Evolutionary conservation across 306 rosid genomes (phyloP).

Genomic region (Macrotyloma uniflorum): DNA sequence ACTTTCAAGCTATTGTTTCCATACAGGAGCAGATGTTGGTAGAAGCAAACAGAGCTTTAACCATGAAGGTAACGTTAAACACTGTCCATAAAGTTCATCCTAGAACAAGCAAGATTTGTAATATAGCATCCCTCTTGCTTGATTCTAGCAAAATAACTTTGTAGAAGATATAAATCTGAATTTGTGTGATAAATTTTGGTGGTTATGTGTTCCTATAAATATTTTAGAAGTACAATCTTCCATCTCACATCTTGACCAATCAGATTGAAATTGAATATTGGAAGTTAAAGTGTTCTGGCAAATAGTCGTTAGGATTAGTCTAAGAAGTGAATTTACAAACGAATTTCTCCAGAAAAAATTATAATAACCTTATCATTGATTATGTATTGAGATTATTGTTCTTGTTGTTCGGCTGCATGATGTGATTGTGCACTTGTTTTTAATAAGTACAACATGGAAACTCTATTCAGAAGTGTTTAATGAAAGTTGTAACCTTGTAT

Average conservation of each 20-base stretch:
- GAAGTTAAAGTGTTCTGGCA: not conserved
- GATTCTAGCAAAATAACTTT: conserved; percentile 3
- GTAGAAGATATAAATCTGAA: not conserved
- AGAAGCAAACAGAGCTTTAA: conserved; percentile 82
- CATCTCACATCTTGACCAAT: not conserved
- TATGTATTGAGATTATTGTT: not conserved
- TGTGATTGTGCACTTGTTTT: not conserved
- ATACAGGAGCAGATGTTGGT: conserved; percentile 78
- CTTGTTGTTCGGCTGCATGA: not conserved
- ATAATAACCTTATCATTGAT: not conserved
- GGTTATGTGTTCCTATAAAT: not conserved
- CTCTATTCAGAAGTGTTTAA: not conserved
- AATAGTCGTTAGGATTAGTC: not conserved
- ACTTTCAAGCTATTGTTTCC: conserved; percentile 16
- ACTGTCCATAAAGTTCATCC: not conserved
- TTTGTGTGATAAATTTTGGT: not conserved
- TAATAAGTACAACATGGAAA: not conserved
- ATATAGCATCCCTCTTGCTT: not conserved
- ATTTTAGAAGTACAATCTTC: conserved; percentile 1
- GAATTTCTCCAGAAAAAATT: not conserved
- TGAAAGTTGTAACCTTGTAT: not conserved
- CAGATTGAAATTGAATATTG: not conserved
- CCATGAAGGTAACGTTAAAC: conserved; percentile 58
- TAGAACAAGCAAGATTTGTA: not conserved
- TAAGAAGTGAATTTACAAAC: not conserved